Evolutionary conservation across 106 monocot species (phyloP).

Genomic region (Gastrodia elata): DNA sequence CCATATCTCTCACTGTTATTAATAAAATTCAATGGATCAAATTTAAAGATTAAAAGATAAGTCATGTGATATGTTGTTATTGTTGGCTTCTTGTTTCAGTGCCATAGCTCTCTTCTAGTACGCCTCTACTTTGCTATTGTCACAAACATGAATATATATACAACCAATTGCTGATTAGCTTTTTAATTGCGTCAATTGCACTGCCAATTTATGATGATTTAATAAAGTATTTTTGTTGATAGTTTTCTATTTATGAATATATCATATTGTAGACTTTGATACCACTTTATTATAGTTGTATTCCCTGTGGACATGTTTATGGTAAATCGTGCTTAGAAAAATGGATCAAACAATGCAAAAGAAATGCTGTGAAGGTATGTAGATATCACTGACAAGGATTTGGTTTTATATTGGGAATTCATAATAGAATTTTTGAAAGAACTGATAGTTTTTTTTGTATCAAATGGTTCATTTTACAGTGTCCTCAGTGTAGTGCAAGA

Average conservation of each 20-base stretch:
- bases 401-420: neutral
- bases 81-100: too few species aligned
- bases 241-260: neutral
- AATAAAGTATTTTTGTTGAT: neutral
- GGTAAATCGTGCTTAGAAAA: constrained; percentile 68
- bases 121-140: neutral
- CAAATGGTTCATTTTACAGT: constrained; percentile 23
- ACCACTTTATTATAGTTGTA: constrained; percentile 35
- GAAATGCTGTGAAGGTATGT: constrained; percentile 45
- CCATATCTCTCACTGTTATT: too few species aligned
- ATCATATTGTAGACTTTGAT: neutral
- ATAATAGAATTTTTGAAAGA: neutral
- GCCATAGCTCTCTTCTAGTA: neutral
- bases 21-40: too few species aligned
- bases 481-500: constrained; percentile 31
- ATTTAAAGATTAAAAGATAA: too few species aligned
- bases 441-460: constrained; percentile 5
- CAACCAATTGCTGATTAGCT: neutral
- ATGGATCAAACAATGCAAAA: constrained; percentile 42
- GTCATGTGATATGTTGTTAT: too few species aligned
- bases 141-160: neutral
- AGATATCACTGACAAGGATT: neutral
- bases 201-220: neutral
- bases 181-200: neutral
- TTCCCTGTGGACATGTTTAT: constrained; percentile 80